Percentiles rank a stretch among this genome's conserved stretches.
These are phyloP conservation scores for Ogataea populi-albae DNA, from an alignment of 805 yeast species.

Conservation along the genomic window DNA sequence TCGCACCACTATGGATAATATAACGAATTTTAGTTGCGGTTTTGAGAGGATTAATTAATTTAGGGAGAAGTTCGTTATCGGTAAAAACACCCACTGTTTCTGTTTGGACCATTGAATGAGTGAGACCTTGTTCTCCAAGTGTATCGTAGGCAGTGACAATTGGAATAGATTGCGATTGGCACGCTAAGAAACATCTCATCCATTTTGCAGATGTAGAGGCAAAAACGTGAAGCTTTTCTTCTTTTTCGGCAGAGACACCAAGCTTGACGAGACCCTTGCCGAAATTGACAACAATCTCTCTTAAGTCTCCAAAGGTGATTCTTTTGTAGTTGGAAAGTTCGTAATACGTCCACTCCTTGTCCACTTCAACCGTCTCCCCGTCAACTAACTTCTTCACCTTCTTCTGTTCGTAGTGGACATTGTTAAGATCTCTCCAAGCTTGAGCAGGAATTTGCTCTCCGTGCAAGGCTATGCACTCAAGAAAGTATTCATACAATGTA, in stretches of 20 bases:
- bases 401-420: slow-evolving; percentile 74
- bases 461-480: slow-evolving; percentile 58
- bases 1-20: slow-evolving; percentile 66
- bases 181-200: slow-evolving; percentile 84
- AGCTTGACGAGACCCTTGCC: slow-evolving; percentile 75
- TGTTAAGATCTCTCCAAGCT: slow-evolving; percentile 76
- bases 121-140: slow-evolving; percentile 82
- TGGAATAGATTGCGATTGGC: slow-evolving; percentile 75
- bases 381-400: slow-evolving; percentile 70
- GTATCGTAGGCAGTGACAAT: slow-evolving; percentile 96
- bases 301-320: slow-evolving; percentile 59
- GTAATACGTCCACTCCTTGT: slow-evolving; percentile 84
- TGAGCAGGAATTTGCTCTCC: slow-evolving; percentile 53
- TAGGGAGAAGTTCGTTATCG: slow-evolving; percentile 68
- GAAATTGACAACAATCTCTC: slow-evolving; percentile 44
- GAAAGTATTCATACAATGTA: slow-evolving; percentile 67
- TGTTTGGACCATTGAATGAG: slow-evolving; percentile 82
- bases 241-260: slow-evolving; percentile 64
- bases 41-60: slow-evolving; percentile 70
- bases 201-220: slow-evolving; percentile 87
- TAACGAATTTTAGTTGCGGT: slow-evolving; percentile 58
- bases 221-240: slow-evolving; percentile 72
- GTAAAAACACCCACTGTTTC: slow-evolving; percentile 77
- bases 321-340: slow-evolving; percentile 74
- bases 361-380: slow-evolving; percentile 68